Evolutionary conservation across 1,139 yeast genomes (phyloP), one percentile per base, ranked within the genome.

Genomic region (Spathaspora sp.): DNA sequence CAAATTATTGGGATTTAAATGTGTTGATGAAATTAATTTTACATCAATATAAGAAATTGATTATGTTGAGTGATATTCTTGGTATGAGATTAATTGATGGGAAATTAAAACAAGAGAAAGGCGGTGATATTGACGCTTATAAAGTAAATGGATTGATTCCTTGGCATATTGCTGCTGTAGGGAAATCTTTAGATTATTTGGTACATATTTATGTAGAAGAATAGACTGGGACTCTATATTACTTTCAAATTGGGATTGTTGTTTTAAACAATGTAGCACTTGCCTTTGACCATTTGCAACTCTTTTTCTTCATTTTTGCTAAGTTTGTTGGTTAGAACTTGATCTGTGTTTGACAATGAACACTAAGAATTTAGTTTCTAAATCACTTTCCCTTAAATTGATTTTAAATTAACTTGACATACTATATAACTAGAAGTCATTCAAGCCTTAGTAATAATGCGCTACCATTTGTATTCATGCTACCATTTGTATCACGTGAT

Each of bases 111-210:
- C 15, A 18, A 26, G 20, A 23, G 18, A 11, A 23, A 16, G 41
- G 11, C 2, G 31, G 46, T n/a, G 58, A n/a, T n/a, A n/a, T 67
- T 26, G 65, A 75, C 0, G 44, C 49, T 10, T 53, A 49, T 42
- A 54, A 56, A 10, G 49, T 53, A 3, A 45, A 51, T 0, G 61
- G 64, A 1, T 43, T 72, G 15, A 69, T 84, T 2, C 97, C 97
- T n/a, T 87, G 95, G 89, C 96, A 89, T 63, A 76, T 89, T 26
- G 70, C 80, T 26, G 89, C 96, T 0, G 96, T 89, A 6, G 77
- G 80, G 27, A 88, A 86, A 59, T 73, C 84, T 54, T 62, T 86
- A 57, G 78, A 74, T 39, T 74, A 74, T 52, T 61, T 75, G 54
- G 69, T 68, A 2, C 79, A 74, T 54, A 60, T 75, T 4, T 63